phyloP scores from a whole-genome alignment of 805 yeast genomes.

The Sugiyamaella americana region DNA sequence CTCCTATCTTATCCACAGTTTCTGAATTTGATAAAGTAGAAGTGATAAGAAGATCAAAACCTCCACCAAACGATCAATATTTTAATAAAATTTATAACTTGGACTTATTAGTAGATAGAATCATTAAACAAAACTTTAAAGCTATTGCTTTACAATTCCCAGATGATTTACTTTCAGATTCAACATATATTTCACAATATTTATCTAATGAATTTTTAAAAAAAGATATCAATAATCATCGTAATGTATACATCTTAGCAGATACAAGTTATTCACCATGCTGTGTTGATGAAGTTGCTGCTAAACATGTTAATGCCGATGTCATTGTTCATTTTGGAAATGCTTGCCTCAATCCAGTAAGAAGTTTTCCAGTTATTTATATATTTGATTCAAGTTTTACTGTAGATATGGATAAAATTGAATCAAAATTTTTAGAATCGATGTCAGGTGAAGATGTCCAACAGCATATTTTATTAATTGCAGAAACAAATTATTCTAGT shows the following conservation, averaged over 20 bases:
- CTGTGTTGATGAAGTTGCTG: conserved; percentile 95
- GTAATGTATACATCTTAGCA: conserved; percentile 70
- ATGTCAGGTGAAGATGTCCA: conserved; percentile 39
- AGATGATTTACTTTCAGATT: conserved; percentile 69
- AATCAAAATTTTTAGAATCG: conserved; percentile 37
- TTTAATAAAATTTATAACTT: conserved; percentile 52
- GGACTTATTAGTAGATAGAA: conserved; percentile 39
- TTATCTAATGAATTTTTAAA: background rate
- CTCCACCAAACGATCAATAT: conserved; percentile 21
- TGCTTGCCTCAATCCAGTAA: conserved; percentile 81
- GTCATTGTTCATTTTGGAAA: conserved; percentile 90
- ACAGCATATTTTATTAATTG: conserved; percentile 49
- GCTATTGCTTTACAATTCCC: conserved; percentile 86
- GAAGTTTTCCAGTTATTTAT: conserved; percentile 66
- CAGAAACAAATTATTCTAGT: conserved; percentile 62
- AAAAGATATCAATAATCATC: background rate
- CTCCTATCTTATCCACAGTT: conserved; percentile 70
- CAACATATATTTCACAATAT: conserved; percentile 49
- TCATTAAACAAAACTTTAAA: conserved; percentile 37
- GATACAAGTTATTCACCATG: conserved; percentile 95
- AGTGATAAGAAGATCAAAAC: conserved; percentile 27
- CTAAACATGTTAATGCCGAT: conserved; percentile 84
- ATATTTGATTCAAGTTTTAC: conserved; percentile 63
- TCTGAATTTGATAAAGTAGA: conserved; percentile 55
- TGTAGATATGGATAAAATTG: conserved; percentile 39